These are phyloP conservation scores for Ramularia endophylla DNA, from an alignment of 2,329 filamentous ascomycete genomes.

Conservation along the genomic window DNA sequence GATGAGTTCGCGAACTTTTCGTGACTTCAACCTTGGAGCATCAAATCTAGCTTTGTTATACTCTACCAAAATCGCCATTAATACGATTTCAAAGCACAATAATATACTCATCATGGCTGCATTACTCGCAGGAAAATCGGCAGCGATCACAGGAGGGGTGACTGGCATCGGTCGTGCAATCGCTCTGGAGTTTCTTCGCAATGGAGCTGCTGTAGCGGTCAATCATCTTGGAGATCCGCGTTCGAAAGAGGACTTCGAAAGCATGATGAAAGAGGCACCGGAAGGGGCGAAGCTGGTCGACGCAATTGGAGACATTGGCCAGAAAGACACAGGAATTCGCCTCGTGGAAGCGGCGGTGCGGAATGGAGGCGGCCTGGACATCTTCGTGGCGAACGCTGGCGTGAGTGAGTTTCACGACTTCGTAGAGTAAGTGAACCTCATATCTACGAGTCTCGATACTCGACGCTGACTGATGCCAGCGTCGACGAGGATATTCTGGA, in stretches of 20 bases:
- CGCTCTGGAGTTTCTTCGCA: constrained; percentile 67
- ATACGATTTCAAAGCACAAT: too few species aligned
- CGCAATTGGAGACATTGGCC: too few species aligned
- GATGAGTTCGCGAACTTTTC: too few species aligned
- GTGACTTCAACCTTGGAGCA: too few species aligned
- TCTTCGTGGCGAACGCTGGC: constrained; percentile 88
- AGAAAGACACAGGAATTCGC: constrained; percentile 57
- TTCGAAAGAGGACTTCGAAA: constrained; percentile 40
- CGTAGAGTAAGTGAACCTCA: constrained; percentile 49
- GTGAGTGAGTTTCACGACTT: constrained; percentile 86
- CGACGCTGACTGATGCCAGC: too few species aligned
- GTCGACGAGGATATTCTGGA: constrained; percentile 62
- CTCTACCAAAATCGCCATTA: too few species aligned
- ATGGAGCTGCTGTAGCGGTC: constrained; percentile 72
- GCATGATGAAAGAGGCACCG: constrained; percentile 39
- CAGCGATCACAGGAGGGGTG: constrained; percentile 78
- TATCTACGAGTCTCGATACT: background rate
- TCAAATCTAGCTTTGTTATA: too few species aligned
- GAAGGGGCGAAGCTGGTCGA: constrained; percentile 8
- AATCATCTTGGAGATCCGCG: constrained; percentile 64
- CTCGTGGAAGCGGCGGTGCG: constrained; percentile 62
- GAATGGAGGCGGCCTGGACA: constrained; percentile 48
- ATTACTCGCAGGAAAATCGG: constrained; percentile 66
- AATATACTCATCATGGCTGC: constrained; percentile 7
- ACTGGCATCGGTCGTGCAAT: constrained; percentile 86